Evolutionary conservation across 257 asterid species (phyloP), one percentile per base, ranked within the genome.

Genomic region (Ehretia macrophylla): DNA sequence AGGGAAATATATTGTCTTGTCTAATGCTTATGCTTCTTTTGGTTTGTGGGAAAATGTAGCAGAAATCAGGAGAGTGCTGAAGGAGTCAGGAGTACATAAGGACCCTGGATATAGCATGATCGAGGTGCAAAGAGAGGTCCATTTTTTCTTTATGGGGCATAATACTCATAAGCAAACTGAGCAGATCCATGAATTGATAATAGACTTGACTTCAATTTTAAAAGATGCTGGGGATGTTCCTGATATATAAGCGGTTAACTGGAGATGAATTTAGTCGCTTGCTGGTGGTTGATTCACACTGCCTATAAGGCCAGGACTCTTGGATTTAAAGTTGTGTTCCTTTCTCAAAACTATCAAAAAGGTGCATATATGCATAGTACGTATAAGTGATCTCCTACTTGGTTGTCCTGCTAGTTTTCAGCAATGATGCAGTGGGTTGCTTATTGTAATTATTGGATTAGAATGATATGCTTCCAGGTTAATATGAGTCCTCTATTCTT

Each of bases 81-180:
- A 86, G 80, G 94, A 83, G 57, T 79, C 83, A 8, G 95, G 96
- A 50, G 62, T 92, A 37, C 83, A 69, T 68, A 92, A 92, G 75
- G 94, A 86, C 53, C 95, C 97, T 40, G 91, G 99, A 55, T 81
- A 81, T 74, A 88, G 99, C 79, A 92, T 88, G 97, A 83, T 92
- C 66, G 97, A 92, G 78, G 68, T 88, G 23, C 93, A 86, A 60
- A 81, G 59, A 71, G 91, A 78, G 75, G 79, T 65, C 51, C 86
- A 86, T 83, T 72, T 84, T 81, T 92, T 92, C 75, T 81, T 64
- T 75, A 89, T 84, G 97, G 99, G 80, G 21, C 89, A 89, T 67
- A 88, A 86, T 76, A 68, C 87, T 60, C 99, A 93, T 65, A 67
- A 70, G 58, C 81, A 85, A 60, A 86, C 82, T 13, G 80, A 60